Base-by-base conservation (phyloP, 257 asterid species). In the Petunia axillaris region DNA sequence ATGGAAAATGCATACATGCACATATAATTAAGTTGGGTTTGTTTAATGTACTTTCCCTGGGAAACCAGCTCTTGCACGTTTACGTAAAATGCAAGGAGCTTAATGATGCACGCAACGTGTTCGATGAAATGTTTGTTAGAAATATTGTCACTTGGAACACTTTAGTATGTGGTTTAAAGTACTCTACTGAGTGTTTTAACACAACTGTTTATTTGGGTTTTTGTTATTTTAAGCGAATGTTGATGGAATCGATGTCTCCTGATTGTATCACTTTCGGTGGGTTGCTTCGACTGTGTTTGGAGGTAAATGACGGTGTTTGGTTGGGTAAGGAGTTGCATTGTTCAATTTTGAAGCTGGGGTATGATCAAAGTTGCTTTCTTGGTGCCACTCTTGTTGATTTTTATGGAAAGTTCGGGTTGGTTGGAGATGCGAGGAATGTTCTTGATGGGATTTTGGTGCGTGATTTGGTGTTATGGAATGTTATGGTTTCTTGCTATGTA, bases 381-480 rank as follows among this genome's bases (percentile, higher is more conserved):
- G 67, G 85, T 48, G 63, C 74, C 10, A 82, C 81, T 58, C 85
- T 86, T 68, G 81, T 84, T 44, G 87, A 82, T 79, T 39, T 80
- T 63, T 86, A 86, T 73, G 85, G 86, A 10, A 84, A 86, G 58
- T 64, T 84, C 66, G 81, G 85, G 55, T 63, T 81, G 44, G 79
- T 86, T 46, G 75, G 57, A 52, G 84, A 86, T 16, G 89, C 89
- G 4, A 84, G 78, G 84, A 54, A 40, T 70, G 86, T 48, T 82
- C 85, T 86, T 70, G 66, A 79, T 76, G 55, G 65, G 75, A 74
- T 44, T 48, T 8, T 10, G 40, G 55, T 39, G 2, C 81, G 57
- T 79, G 87, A 84, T 80, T 54, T 84, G 81, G 81, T 86, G 80
- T 73, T 76, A 36, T 84, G 87, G 83, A 86, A 84, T 76, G 85